A percentile compares a stretch with the other conserved stretches of the same genome.
Evolutionary conservation across 129 eudicot species (phyloP).

Genomic region (Flaveria ramosissima): DNA sequence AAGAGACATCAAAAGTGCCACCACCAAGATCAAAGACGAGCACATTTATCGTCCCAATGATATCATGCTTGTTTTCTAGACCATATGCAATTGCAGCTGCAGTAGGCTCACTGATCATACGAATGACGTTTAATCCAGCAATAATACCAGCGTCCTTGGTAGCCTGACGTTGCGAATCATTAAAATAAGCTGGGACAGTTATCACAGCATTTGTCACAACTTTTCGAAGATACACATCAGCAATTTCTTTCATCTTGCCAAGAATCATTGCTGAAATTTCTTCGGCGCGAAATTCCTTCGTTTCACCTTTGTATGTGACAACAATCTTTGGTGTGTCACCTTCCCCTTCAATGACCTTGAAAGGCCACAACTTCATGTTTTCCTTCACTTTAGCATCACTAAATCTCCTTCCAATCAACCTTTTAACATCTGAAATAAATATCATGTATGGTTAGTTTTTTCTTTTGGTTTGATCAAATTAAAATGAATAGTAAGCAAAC

Average conservation of each 20-base stretch:
- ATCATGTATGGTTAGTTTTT: background rate
- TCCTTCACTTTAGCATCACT: conserved; percentile 23
- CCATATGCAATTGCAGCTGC: conserved; percentile 38
- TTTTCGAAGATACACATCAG: conserved; percentile 30
- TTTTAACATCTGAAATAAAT: conserved; percentile 26
- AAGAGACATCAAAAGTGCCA: conserved; percentile 38
- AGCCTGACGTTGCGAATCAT: conserved; percentile 36
- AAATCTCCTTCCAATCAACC: conserved; percentile 36
- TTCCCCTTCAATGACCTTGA: conserved; percentile 16
- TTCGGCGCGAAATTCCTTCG: conserved; percentile 29
- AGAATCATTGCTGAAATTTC: conserved; percentile 38
- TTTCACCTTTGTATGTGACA: conserved; percentile 27
- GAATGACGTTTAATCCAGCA: conserved; percentile 27
- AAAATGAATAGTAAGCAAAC: background rate
- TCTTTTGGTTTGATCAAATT: background rate
- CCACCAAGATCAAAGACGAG: conserved; percentile 35
- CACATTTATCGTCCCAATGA: conserved; percentile 7
- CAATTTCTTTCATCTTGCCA: conserved; percentile 33
- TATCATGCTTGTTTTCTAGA: conserved; percentile 14
- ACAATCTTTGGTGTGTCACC: conserved; percentile 31
- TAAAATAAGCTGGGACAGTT: conserved; percentile 31
- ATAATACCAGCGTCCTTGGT: conserved; percentile 33
- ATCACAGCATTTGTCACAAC: conserved; percentile 24
- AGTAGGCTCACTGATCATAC: conserved; percentile 30
- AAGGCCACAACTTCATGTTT: conserved; percentile 33